A percentile compares a stretch with the other conserved stretches of the same genome.
phyloP scores from a whole-genome alignment of 2,329 filamentous ascomycete species.

The Hypoxylon sp. region DNA sequence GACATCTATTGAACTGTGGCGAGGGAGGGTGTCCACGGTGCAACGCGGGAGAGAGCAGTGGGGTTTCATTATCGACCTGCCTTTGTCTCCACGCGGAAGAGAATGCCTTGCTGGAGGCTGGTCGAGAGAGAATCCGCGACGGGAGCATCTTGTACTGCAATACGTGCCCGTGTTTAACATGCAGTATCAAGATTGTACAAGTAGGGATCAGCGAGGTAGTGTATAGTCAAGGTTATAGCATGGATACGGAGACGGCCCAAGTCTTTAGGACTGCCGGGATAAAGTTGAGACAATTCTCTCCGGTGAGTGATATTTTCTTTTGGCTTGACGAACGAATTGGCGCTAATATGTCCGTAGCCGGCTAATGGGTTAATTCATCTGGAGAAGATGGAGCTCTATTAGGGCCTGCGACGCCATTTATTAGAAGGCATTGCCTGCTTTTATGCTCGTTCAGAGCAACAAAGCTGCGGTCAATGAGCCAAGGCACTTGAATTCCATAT shows the following conservation, averaged over 20 bases:
- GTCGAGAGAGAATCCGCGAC: conserved; percentile 87
- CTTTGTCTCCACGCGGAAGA: conserved; percentile 98
- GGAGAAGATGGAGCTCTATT: conserved; percentile 57
- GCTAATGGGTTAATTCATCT: conserved; percentile 68
- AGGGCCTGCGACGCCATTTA: conserved; percentile 1
- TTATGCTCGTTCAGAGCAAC: not conserved
- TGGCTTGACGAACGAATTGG: not conserved
- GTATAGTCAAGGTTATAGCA: conserved; percentile 93
- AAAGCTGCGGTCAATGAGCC: not conserved
- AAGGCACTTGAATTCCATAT: not conserved
- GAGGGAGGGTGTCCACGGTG: conserved; percentile 92
- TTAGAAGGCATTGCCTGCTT: not conserved
- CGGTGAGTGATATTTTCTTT: conserved; percentile 68
- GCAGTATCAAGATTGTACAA: conserved; percentile 98
- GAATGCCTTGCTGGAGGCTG: conserved; percentile 95
- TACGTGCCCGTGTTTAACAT: conserved; percentile 96
- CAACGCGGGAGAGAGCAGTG: conserved; percentile 79
- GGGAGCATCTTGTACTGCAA: conserved; percentile 92
- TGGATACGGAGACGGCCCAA: conserved; percentile 86
- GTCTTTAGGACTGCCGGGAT: conserved; percentile 90
- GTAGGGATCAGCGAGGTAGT: conserved; percentile 97
- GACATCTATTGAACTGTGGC: conserved; percentile 89
- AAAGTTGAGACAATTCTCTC: conserved; percentile 86
- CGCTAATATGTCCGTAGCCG: conserved; percentile 57
- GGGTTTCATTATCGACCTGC: conserved; percentile 85